Conservation (phyloP, 2,329 filamentous ascomycete species). For the Fusarium sp. region DNA sequence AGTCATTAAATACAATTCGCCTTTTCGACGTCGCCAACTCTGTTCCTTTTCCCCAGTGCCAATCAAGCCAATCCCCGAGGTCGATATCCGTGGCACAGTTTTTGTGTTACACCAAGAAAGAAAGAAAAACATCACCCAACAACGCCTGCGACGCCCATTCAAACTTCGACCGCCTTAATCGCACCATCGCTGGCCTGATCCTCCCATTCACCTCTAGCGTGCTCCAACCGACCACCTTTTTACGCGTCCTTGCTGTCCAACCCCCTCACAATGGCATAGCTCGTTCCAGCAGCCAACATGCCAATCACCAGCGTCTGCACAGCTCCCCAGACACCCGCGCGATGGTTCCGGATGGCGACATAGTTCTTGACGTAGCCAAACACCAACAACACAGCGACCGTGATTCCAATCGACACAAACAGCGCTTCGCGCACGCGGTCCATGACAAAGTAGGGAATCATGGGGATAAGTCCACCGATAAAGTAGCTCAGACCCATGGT, state of each 20-base stretch:
- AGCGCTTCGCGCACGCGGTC: constrained; percentile 61
- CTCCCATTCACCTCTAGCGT: neutral
- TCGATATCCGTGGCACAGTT: constrained; percentile 5
- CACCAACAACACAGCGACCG: constrained; percentile 68
- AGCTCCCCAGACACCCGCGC: constrained; percentile 69
- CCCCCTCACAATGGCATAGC: constrained; percentile 71
- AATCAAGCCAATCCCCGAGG: constrained; percentile 10
- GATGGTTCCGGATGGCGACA: constrained; percentile 63
- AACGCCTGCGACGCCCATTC: constrained; percentile 14
- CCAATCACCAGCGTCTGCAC: constrained; percentile 75
- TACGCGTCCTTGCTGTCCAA: constrained; percentile 56
- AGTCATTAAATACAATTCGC: constrained; percentile 31
- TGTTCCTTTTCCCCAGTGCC: neutral
- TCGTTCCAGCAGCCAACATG: constrained; percentile 73
- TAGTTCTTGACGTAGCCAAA: constrained; percentile 77
- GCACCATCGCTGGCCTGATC: neutral
- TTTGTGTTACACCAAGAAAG: neutral
- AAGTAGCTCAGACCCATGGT: constrained; percentile 79
- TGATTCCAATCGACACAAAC: constrained; percentile 70
- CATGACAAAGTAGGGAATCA: constrained; percentile 77
- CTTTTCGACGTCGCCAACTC: constrained; percentile 20
- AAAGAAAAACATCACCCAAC: constrained; percentile 15
- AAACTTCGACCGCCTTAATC: constrained; percentile 14
- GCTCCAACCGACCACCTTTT: neutral
- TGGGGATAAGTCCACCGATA: constrained; percentile 76